Conservation (phyloP, 371 early-diverging fungal genomes). For the Circinella umbellata region DNA sequence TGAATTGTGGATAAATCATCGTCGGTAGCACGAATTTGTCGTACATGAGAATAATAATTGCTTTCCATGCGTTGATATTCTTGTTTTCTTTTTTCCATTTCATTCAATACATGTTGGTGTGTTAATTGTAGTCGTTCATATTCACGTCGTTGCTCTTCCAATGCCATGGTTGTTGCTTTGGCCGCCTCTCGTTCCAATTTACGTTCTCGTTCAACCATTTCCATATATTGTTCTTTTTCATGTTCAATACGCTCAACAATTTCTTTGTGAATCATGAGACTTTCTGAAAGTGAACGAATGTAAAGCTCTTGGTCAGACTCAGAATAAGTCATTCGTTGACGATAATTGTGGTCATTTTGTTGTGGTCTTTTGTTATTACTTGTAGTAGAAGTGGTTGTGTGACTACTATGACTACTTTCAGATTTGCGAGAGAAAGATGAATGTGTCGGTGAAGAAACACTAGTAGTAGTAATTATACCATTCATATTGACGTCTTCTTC, state of each 20-base stretch:
- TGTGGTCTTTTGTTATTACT: background rate
- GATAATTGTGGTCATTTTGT: slow-evolving; percentile 6
- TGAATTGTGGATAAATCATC: slow-evolving; percentile 42
- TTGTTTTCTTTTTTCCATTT: slow-evolving; percentile 11
- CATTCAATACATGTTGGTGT: background rate
- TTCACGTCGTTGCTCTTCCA: slow-evolving; percentile 5
- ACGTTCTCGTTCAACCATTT: background rate
- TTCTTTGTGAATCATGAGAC: slow-evolving; percentile 46
- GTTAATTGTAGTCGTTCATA: background rate
- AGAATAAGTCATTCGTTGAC: slow-evolving; percentile 9
- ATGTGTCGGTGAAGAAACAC: background rate
- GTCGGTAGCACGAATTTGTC: slow-evolving; percentile 36
- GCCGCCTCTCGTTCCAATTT: background rate
- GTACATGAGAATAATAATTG: slow-evolving; percentile 39
- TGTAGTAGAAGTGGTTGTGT: background rate
- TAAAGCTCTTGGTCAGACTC: slow-evolving; percentile 41
- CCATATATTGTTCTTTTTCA: slow-evolving; percentile 24
- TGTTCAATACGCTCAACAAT: slow-evolving; percentile 43
- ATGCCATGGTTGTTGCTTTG: background rate
- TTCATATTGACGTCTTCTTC: background rate
- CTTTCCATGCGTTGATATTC: slow-evolving; percentile 43
- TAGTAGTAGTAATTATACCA: background rate
- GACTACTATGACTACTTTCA: background rate
- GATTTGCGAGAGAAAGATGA: background rate
- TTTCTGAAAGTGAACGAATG: slow-evolving; percentile 43